Percentiles rank a stretch among this genome's conserved stretches.
phyloP scores from a whole-genome alignment of 169 alveolate genomes.

The Theileria parva region DNA sequence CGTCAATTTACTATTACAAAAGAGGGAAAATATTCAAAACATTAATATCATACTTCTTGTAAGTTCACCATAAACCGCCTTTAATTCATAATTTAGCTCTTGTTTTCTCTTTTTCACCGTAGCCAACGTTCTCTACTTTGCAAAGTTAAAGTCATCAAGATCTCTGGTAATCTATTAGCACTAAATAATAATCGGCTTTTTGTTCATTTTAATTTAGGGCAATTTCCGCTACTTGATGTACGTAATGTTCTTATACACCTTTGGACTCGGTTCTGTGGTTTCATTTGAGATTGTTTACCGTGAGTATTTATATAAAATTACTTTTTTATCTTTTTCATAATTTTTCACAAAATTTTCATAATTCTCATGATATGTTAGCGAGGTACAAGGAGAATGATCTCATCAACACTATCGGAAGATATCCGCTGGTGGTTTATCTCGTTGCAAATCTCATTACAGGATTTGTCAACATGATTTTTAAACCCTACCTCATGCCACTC shows the following conservation, averaged over 20 bases:
- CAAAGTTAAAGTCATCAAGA: conserved; percentile 5
- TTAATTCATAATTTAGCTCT: background rate
- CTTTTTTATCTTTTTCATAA: background rate
- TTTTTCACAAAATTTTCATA: background rate
- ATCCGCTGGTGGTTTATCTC: conserved; percentile 32
- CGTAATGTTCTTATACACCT: conserved; percentile 4
- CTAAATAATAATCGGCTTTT: background rate
- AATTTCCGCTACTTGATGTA: conserved; percentile 2
- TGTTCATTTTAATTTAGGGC: background rate
- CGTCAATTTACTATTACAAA: background rate
- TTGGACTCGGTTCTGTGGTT: conserved; percentile 7
- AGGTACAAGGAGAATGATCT: conserved; percentile 2
- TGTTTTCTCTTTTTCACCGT: background rate
- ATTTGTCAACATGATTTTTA: conserved; percentile 17
- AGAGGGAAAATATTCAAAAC: background rate
- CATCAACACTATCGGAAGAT: conserved; percentile 27
- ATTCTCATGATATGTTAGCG: conserved; percentile 12
- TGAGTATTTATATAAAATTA: background rate
- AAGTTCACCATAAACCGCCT: background rate
- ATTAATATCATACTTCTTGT: background rate
- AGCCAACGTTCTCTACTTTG: conserved; percentile 1
- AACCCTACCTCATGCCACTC: conserved; percentile 46
- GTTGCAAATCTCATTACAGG: conserved; percentile 57
- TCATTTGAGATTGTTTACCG: conserved; percentile 2
- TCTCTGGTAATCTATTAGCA: background rate